Base-by-base conservation (phyloP, 2,329 filamentous ascomycete genomes). In the Colletotrichum tofieldiae region DNA sequence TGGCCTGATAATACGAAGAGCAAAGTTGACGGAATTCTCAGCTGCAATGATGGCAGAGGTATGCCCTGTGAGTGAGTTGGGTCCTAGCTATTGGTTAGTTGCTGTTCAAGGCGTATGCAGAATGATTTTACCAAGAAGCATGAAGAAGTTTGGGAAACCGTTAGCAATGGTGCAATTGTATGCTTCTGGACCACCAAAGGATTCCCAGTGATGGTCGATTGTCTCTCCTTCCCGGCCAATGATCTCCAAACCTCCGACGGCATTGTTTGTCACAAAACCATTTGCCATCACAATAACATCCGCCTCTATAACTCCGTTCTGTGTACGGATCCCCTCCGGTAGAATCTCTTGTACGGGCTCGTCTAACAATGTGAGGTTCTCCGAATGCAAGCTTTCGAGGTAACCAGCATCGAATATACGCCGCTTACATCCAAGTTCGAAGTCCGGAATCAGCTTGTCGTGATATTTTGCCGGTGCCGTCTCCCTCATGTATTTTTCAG, bases 61-160 rank as follows among this genome's bases (percentile, higher is more conserved):
- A 78, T 93, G 90, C 0, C 91, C 91, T 0, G 90, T 92, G 0
- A 83, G 84, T 0, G 89, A 87, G 76, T 93, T 93, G 0, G 91
- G 91, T 18, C 91, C 83, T 83, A 51, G 0, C 11, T 5, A 1
- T 2, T 32, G 43, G 14, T 29, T 32, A 11, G 60, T 29, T 2
- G 65, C 18, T 39, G n/a, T 18, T 39, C 8, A 18, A 4, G 14
- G 4, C 1, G 20, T 16, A 26, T 26, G 1, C 72, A 60, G 8
- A 18, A 9, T 5, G 1, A 6, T 9, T 35, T 5, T 67, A 81
- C 83, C 90, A 51, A 91, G 86, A 0, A 92, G 79, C 68, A 91
- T 83, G 80, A 92, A 92, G 76, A 92, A 89, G 76, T 93, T 93
- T 2, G 91, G 91, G 76, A 91, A 92, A 0, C 87, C 87, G 74